Base-by-base conservation (phyloP, 2,329 filamentous ascomycete genomes). In the Talaromyces rugulosus region DNA sequence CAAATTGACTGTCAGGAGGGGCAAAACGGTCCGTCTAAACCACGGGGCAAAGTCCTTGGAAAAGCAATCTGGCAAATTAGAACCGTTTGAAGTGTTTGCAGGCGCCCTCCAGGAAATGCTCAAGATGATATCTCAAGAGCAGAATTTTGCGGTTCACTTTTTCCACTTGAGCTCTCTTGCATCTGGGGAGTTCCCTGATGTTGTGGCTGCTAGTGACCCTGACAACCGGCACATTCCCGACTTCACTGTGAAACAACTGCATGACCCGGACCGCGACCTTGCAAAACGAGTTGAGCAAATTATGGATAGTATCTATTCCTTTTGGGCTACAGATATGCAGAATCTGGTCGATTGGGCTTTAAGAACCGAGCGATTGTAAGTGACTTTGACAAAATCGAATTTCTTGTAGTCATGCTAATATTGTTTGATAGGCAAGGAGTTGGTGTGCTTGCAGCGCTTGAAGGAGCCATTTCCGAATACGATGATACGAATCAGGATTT, bases 71-170 rank as follows among this genome's bases (percentile, higher is more conserved):
- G 87, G 86, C 59, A 86, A 87, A 68, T 84, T 89, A 62, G 83
- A 90, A 66, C 87, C 91, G 0, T 94, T 88, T 68, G 92, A 96
- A 75, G 87, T 91, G 2, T 96, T 98, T 75, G 83, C 86, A 0
- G 88, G 87, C 42, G 87, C 91, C 12, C 78, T 97, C 64, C 89
- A 95, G 62, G 92, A 97, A 69, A 85, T 95, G 66, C 79, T 93
- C 52, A 91, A 89, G 5, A 83, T 96, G 61, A 87, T 97, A 62
- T 88, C 92, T 68, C 93, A 94, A 74, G 95, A 99, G 77, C 94
- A 99, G 74, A 98, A 97, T 72, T 99, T 98, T 72, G 82, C 97
- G 56, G 88, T 96, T n/a, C 92, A 96, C 68, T 95, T 97, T 75
- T 98, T 98, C 83, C 94, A 98, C 69, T 87, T 95, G 30, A 91